A percentile compares a stretch with the other conserved stretches of the same genome.
phyloP scores from a whole-genome alignment of 2,329 filamentous ascomycete genomes.

The Trichoderma koningii region DNA sequence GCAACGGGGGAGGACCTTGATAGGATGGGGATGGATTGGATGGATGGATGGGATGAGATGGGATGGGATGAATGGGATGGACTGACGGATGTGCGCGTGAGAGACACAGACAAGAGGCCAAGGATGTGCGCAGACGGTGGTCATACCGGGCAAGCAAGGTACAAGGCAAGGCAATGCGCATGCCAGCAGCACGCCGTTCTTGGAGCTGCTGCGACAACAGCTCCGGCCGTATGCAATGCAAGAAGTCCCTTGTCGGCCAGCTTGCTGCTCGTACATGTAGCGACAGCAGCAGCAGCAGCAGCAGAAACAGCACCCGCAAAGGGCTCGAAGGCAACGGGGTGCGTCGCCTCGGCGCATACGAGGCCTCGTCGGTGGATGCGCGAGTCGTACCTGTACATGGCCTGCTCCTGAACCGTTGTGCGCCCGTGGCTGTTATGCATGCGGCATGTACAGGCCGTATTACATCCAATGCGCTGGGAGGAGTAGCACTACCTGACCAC shows the following conservation, averaged over 20 bases:
- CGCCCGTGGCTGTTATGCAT: conserved; percentile 24
- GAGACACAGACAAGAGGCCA: conserved; percentile 16
- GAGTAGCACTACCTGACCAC: background rate
- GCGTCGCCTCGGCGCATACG: conserved; percentile 6
- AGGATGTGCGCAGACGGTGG: conserved; percentile 23
- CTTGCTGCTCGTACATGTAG: background rate
- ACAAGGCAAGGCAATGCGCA: conserved; percentile 13
- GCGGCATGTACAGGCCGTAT: conserved; percentile 1
- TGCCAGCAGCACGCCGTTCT: background rate
- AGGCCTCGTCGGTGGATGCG: conserved; percentile 20
- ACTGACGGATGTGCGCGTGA: conserved; percentile 21
- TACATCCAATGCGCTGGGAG: background rate
- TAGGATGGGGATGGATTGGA: conserved; percentile 3
- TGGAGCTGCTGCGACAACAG: background rate
- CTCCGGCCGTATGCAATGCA: too few relatives aligned
- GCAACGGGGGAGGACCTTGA: conserved; percentile 15
- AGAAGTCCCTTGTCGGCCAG: too few relatives aligned
- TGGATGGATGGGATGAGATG: conserved; percentile 11
- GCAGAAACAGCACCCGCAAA: background rate
- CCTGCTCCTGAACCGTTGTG: background rate
- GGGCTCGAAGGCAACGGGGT: background rate
- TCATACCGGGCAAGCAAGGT: conserved; percentile 24
- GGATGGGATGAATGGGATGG: conserved; percentile 19
- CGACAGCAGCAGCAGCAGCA: conserved; percentile 1
- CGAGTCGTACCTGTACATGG: conserved; percentile 12